phyloP scores from a whole-genome alignment of 345 rosid genomes.

The Turritis glabra region DNA sequence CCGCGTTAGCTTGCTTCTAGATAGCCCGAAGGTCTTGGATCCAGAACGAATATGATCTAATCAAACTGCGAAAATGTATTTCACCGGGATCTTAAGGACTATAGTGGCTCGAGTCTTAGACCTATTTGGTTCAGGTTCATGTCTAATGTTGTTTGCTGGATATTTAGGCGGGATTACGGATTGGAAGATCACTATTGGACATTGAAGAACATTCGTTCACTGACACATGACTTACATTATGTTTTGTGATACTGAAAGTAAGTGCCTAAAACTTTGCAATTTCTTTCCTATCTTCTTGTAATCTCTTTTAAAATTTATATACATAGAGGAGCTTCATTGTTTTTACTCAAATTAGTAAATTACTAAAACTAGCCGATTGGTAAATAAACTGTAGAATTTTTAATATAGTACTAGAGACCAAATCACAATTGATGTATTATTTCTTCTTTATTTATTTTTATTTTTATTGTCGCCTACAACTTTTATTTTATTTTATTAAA shows the following conservation, averaged over 20 bases:
- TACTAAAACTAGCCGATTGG: background rate
- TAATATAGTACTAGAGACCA: background rate
- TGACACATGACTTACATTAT: constrained; percentile 24
- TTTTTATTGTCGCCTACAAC: background rate
- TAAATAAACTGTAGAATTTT: background rate
- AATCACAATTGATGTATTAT: background rate
- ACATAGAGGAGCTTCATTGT: background rate
- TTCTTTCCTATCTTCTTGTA: background rate
- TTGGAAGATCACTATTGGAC: constrained; percentile 52
- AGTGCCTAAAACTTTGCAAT: background rate
- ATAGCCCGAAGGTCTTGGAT: no score
- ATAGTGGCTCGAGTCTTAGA: background rate
- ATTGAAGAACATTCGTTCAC: constrained; percentile 40
- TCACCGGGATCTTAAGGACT: background rate
- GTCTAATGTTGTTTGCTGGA: constrained; percentile 13
- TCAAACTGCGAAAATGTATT: background rate
- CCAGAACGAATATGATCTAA: background rate
- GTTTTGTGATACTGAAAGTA: constrained; percentile 18
- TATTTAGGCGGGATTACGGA: constrained; percentile 50
- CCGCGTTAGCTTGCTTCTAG: no score
- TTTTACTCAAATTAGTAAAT: constrained; percentile 1
- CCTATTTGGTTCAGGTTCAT: background rate
- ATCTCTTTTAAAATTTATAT: no score
- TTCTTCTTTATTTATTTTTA: background rate
- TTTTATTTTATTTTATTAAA: background rate